Percentiles rank a stretch among this genome's conserved stretches.
phyloP scores from a whole-genome alignment of 2,329 filamentous ascomycete genomes.

The Apiospora pterosperma region DNA sequence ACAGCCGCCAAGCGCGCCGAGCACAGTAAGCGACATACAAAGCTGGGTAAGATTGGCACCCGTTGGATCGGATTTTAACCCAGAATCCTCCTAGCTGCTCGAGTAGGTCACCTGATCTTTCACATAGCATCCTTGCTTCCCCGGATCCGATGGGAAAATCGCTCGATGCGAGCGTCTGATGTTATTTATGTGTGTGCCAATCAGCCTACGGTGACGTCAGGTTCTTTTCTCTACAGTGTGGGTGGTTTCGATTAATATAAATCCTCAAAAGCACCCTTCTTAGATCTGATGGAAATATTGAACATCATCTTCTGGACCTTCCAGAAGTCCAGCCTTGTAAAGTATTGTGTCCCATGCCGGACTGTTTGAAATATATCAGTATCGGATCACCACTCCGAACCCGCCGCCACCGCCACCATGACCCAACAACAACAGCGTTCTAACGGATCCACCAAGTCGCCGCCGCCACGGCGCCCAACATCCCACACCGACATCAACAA shows the following conservation, averaged over 20 bases:
- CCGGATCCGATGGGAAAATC: background rate
- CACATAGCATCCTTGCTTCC: background rate
- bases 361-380: background rate
- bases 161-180: background rate
- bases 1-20: background rate
- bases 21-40: background rate
- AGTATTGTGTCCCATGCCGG: background rate
- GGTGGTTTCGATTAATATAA: background rate
- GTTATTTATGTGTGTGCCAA: no score
- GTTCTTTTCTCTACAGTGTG: no score
- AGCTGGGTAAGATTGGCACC: background rate
- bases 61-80: background rate
- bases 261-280: background rate
- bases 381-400: background rate
- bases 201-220: no score
- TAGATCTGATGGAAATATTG: background rate
- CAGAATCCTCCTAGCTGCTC: background rate
- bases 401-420: background rate
- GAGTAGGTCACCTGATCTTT: background rate
- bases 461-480: background rate
- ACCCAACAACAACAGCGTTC: background rate
- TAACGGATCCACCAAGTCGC: background rate
- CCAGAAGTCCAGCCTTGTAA: background rate
- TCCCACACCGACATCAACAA: background rate
- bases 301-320: background rate